phyloP scores from a whole-genome alignment of 148 eudicot species.

The Chenopodium album region DNA sequence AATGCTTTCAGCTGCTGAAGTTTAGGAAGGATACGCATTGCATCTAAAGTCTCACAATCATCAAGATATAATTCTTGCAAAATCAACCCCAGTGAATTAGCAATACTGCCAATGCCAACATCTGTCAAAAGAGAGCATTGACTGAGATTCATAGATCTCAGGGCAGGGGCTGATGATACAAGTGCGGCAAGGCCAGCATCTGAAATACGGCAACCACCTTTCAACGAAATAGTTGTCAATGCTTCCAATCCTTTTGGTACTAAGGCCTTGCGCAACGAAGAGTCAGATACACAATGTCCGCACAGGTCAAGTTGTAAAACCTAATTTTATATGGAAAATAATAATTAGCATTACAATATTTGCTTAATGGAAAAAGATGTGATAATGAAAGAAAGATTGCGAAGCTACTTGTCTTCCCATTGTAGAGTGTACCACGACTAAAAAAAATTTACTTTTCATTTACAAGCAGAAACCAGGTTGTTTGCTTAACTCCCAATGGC shows the following conservation, averaged over 20 bases:
- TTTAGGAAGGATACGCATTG: slow-evolving; percentile 60
- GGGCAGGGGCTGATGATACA: slow-evolving; percentile 60
- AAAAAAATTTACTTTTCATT: not conserved
- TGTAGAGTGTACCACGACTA: not conserved
- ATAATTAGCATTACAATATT: not conserved
- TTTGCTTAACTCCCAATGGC: not conserved
- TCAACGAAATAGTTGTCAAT: slow-evolving; percentile 68
- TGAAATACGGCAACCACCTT: slow-evolving; percentile 88
- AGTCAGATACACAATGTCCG: slow-evolving; percentile 85
- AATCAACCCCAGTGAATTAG: slow-evolving; percentile 57
- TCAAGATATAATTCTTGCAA: slow-evolving; percentile 74
- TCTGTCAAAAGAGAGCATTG: slow-evolving; percentile 81
- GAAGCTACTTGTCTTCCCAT: not conserved
- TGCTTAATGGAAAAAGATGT: not conserved
- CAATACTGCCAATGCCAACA: slow-evolving; percentile 52
- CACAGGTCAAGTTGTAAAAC: slow-evolving; percentile 91
- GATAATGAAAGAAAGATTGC: not conserved
- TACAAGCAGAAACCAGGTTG: not conserved
- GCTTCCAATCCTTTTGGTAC: slow-evolving; percentile 53
- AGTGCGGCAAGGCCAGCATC: slow-evolving; percentile 69
- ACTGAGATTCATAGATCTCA: slow-evolving; percentile 76
- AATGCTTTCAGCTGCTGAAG: slow-evolving; percentile 48
- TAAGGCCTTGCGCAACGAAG: slow-evolving; percentile 40
- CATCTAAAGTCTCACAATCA: slow-evolving; percentile 63
- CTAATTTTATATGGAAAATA: slow-evolving; percentile 35